Base-by-base conservation (phyloP, 768 basidiomycete genomes). In the Tremella fuciformis region DNA sequence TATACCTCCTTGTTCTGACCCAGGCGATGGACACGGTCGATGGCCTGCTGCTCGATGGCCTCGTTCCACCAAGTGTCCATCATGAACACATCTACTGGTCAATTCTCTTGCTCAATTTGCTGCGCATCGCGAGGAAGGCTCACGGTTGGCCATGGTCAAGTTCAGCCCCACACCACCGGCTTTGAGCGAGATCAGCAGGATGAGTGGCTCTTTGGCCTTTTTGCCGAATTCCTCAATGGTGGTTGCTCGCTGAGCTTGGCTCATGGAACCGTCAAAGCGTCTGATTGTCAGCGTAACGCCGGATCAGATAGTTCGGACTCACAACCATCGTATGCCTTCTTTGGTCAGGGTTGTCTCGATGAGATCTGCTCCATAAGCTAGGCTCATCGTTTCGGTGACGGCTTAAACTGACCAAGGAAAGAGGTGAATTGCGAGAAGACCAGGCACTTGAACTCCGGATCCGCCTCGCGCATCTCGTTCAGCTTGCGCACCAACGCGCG, bases 161-260 rank as follows among this genome's bases (percentile, higher is more conserved):
- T 93, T 92, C 56, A 94, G 73, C 0, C 92, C 93, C 21, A 92
- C 90, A 22, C 93, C 93, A 24, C 92, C 93, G 3, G 93, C 93
- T 74, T 74, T 75, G 50, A 77, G 63, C 29, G 76, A 75, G 50
- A 75, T 75, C 13, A 77, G 60, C 34, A 77, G 61, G 22, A 93
- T 81, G 73, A 90, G 88, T 0, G 90, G 86, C 63, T 82, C 85
- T 56, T 83, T 80, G 6, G 85, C 86, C 1, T 83, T 78, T 18
- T 81, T 78, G 66, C 85, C 88, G 80, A 97, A 97, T 60, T 85
- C 85, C 42, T 84, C 80, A 39, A 98, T 81, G 1, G 89, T 87
- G 8, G 82, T 82, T 39, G 82, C 84, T 55, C 90, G 83, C 73
- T 87, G 87, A 78, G 87, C 88, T 62, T 94, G 81, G 66, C 86